Conservation (phyloP, 2,329 filamentous ascomycete genomes). For the Aspergillus novofumigatus region DNA sequence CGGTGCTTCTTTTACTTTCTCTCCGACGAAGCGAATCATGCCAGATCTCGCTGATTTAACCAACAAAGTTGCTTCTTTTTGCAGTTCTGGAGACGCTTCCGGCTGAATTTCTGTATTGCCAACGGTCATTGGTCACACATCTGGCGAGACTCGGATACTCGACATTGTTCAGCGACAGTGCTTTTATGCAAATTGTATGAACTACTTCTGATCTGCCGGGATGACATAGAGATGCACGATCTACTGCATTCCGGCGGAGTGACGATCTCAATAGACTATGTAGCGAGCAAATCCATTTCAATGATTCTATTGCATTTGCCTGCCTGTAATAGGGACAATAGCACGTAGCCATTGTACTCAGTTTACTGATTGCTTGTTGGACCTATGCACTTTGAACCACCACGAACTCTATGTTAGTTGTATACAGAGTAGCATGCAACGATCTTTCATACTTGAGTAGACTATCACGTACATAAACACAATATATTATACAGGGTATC, state of each 20-base stretch:
- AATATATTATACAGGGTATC: constrained; percentile 5
- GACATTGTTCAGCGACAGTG: neutral
- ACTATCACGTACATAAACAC: neutral
- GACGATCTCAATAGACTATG: neutral
- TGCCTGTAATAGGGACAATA: neutral
- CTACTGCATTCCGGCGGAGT: neutral
- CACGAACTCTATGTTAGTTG: neutral
- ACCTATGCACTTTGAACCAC: too few relatives aligned
- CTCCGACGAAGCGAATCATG: neutral
- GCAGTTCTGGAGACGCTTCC: constrained; percentile 5
- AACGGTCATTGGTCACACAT: constrained; percentile 1
- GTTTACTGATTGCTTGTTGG: too few relatives aligned
- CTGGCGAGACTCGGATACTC: neutral
- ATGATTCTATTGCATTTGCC: neutral
- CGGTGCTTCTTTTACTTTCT: constrained; percentile 10
- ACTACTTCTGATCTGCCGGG: neutral
- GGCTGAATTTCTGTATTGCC: constrained; percentile 11
- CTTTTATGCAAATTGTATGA: neutral
- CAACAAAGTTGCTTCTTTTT: constrained; percentile 11
- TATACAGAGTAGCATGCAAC: neutral
- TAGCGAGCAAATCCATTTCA: neutral
- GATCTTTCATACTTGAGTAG: neutral
- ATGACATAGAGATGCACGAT: neutral
- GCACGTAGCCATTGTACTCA: too few relatives aligned
- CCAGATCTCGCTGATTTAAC: constrained; percentile 6